Evolutionary conservation across 768 basidiomycete species (phyloP), one percentile per base, ranked within the genome.

Genomic region (Trametes punicea): DNA sequence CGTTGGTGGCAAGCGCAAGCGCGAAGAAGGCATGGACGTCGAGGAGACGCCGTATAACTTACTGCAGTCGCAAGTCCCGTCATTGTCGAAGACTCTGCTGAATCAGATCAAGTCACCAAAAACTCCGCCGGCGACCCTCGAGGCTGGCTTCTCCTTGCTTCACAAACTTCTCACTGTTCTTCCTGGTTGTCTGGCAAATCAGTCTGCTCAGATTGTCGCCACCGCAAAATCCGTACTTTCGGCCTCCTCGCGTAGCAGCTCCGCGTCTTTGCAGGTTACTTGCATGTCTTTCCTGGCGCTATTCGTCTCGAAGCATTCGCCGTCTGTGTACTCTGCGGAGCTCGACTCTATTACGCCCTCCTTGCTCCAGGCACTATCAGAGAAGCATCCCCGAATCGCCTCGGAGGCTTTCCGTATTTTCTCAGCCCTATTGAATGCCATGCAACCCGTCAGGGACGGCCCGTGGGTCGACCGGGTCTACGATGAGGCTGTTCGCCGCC

Each of bases 331-430:
- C 67, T 68, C 74, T 1, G 64, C 74, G 21, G 79, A 82, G 10
- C 77, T 98, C n/a, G 72, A 84, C 1, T 74, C 75, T 15, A 74
- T 98, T 33, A 86, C 86, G 0, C 84, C 89, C 1, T 81, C 85
- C 13, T 80, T 98, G 34, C 80, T 94, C 38, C 83, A 82, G 52
- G 83, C 86, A 9, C 75, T 91, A 44, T 73, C 74, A 18, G 94
- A 98, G 70, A 85, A 87, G 62, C 90, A 94, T 67, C 95, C 95
- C 31, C 86, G 93, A 57, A 82, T 98, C 57, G 87, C 85, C 5
- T 85, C 93, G 2, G 93, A 95, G 65, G 81, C 93, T 0, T 93
- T 98, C 79, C 82, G 84, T 33, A 88, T 87, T 2, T 93, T 92
- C 64, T 92, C 93, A 2, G 79, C 93, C 2, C 74, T 99, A 6